Percentiles rank a stretch among this genome's conserved stretches.
Evolutionary conservation across 352 stramenopile genomes (phyloP).

Genomic region (Phytophthora citrophthora): DNA sequence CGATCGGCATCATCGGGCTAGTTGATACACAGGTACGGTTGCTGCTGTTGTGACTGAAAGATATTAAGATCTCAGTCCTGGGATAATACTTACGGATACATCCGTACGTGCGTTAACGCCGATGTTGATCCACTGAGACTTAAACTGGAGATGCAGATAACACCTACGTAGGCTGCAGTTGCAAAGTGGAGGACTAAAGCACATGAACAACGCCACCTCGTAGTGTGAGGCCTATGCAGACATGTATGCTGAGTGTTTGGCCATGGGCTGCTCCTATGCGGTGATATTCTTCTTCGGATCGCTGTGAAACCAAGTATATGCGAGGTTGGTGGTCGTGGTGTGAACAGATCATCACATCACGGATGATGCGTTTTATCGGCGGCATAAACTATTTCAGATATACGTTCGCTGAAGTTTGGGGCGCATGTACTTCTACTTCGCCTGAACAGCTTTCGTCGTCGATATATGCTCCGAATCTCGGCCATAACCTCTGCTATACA

Average conservation of each 20-base stretch:
- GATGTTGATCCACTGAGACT: slow-evolving; percentile 9
- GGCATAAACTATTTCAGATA: too few relatives aligned
- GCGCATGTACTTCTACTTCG: too few relatives aligned
- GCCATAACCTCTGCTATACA: too few relatives aligned
- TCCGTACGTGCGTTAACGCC: slow-evolving; percentile 26
- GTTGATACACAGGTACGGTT: slow-evolving; percentile 31
- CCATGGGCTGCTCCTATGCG: slow-evolving; percentile 41
- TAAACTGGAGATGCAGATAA: background rate
- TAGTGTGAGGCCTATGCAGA: slow-evolving; percentile 34
- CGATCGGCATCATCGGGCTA: slow-evolving; percentile 5
- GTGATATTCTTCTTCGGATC: slow-evolving; percentile 36
- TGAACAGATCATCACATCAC: too few relatives aligned
- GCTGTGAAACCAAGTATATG: too few relatives aligned
- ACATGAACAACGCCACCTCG: slow-evolving; percentile 7
- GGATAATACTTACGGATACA: slow-evolving; percentile 32
- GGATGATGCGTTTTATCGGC: too few relatives aligned
- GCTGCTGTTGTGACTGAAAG: slow-evolving; percentile 15
- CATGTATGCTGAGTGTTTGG: slow-evolving; percentile 57
- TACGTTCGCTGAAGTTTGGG: too few relatives aligned
- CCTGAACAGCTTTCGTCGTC: too few relatives aligned
- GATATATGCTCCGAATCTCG: too few relatives aligned
- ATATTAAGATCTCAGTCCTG: slow-evolving; percentile 5
- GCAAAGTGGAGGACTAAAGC: background rate
- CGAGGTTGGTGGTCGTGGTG: too few relatives aligned
- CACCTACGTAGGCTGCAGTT: background rate